Base-by-base conservation (phyloP, 1,139 yeast species). In the Insectozyma bohioensis region DNA sequence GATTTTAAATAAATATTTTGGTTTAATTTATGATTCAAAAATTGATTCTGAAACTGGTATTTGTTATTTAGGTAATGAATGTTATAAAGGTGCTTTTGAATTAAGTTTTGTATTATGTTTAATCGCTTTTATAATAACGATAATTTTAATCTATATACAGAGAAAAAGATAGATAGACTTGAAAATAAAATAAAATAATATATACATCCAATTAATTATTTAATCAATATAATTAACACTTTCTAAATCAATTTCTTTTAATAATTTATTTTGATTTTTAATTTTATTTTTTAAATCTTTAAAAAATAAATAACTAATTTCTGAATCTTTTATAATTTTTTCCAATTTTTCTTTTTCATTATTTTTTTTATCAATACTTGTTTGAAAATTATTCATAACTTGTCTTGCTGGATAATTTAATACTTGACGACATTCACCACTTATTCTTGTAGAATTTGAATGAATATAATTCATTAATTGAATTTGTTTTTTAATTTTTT, bases 351-450 rank as follows among this genome's bases (percentile, higher is more conserved):
- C 76, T 56, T 83, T 80, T 51, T 78, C 76, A n/a, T 67, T 60
- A 11, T 73, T 68, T 37, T 80, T 74, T 46, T 74, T 72, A 44
- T 85, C 95, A 30, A 86, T 70, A 31, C 76, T 61, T 1, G 80
- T 66, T 47, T 87, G 95, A 61, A 88, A 82, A 28, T 81, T 79
- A 34, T 78, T 75, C 51, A 86, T 76, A 4, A 92, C 86, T 51
- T 88, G 96, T 44, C 90, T 79, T 0, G 87, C 75, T 5, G 97
- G 97, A 51, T 73, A 80, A 48, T 75, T 78, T 49, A 92, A 67
- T 1, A 92, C 96, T 47, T 80, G 78, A 23, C 95, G 72, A 40
- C 88, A 85, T 53, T 92, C 97, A 46, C 77, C 78, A 0, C 95
- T 69, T 8, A 92, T 76, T 41, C 98, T 71, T 35, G 73, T 74